Conservation (phyloP, 331 rosid genomes). For the Malus hybrid region DNA sequence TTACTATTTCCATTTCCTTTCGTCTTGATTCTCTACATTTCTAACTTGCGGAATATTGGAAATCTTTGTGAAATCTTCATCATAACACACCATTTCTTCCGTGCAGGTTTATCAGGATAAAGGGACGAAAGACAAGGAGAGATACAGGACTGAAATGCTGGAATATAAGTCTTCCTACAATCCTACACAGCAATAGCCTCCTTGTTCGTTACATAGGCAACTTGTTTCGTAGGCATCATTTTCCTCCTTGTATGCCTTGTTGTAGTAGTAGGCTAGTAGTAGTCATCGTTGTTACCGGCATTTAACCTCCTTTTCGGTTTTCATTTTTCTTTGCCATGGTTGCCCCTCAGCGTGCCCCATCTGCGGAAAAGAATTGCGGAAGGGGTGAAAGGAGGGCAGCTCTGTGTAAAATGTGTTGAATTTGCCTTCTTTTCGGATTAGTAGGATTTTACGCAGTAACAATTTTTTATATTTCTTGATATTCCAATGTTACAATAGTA, state of each 20-base stretch:
- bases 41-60: background rate
- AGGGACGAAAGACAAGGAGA: slow-evolving; percentile 64
- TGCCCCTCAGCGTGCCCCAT: background rate
- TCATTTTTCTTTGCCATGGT: background rate
- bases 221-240: background rate
- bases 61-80: background rate
- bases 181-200: slow-evolving; percentile 26
- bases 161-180: slow-evolving; percentile 44
- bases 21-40: background rate
- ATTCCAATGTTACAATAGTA: background rate
- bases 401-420: slow-evolving; percentile 13
- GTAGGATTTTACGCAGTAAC: background rate
- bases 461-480: background rate
- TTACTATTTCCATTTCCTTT: background rate
- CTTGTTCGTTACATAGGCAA: background rate
- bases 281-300: background rate
- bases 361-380: background rate
- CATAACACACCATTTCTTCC: background rate
- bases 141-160: slow-evolving; percentile 56
- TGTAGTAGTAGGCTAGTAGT: background rate
- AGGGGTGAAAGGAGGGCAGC: slow-evolving; percentile 10
- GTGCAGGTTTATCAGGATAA: slow-evolving; percentile 71
- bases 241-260: background rate
- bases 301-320: background rate
- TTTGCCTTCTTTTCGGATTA: background rate